Evolutionary conservation across 345 rosid species (phyloP).

Genomic region (Abelmoschus esculentus): DNA sequence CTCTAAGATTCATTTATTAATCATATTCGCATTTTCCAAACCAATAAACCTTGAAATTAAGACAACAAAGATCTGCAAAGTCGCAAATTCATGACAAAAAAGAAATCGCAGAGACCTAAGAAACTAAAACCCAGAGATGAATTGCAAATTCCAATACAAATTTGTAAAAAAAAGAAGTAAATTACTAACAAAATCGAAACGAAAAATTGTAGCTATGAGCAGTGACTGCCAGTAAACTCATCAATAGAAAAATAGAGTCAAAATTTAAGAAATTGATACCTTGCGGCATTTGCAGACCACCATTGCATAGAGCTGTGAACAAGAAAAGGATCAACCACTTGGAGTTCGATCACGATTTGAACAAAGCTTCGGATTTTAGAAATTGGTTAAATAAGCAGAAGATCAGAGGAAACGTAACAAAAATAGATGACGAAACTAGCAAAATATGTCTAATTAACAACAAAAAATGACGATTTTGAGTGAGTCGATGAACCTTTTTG

Average conservation of each 20-base stretch:
- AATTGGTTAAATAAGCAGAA: neutral
- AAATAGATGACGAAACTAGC: neutral
- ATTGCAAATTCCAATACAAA: conserved; percentile 6
- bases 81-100: neutral
- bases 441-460: neutral
- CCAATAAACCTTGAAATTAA: neutral
- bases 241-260: neutral
- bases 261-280: conserved; percentile 24
- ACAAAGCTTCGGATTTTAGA: neutral
- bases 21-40: neutral
- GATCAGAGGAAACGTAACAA: neutral
- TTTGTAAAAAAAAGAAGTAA: neutral
- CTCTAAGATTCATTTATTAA: neutral
- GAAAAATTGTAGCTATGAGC: neutral
- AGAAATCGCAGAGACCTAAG: conserved; percentile 20
- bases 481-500: neutral
- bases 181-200: neutral
- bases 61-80: neutral
- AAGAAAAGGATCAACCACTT: conserved; percentile 11
- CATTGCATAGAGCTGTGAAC: conserved; percentile 37
- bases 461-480: neutral
- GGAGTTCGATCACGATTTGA: conserved; percentile 9
- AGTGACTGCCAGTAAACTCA: neutral
- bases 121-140: neutral
- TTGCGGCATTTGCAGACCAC: conserved; percentile 95